Base-by-base conservation (phyloP, 257 asterid genomes). In the Galeopsis tetrahit region DNA sequence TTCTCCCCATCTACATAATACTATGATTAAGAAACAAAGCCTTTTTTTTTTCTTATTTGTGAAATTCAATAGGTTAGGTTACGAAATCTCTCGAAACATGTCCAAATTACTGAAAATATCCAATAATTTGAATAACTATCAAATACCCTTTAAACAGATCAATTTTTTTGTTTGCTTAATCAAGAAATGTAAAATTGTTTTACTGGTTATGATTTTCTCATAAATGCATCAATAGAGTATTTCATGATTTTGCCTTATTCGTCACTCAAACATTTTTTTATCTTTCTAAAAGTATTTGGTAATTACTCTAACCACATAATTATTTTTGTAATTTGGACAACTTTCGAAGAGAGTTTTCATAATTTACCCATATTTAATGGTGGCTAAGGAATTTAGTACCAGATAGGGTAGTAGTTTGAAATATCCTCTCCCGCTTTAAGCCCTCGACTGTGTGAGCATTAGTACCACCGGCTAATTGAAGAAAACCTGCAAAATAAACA, bases 381-480 rank as follows among this genome's bases (percentile, higher is more conserved):
- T 13, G 21, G 15, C 44, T 10, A 49, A 40, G 59, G 10, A 40
- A 13, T 72, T 39, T 15, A 33, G 56, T 86, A 92, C 98, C 92
- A 43, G 62, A 62, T 67, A 82, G 33, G 31, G 82, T 11, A 9
- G 84, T 71, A 34, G 88, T 89, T 79, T 80, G 96, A 80, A 90
- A 90, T 17, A 90, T 71, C 17, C 66, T 75, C 65, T 72, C 84
- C 72, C 73, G 73, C 70, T 79, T 92, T 66, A 92, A 77, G 52
- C 97, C 97, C 39, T 86, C 85, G 15, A 81, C 86, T 2, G 98
- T 90, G 84, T 93, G 91, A 57, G 84, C 92, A 58, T 93, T 93
- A 10, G 97, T 87, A 35, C 98, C 98, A 35, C 98, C 98, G 1
- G 98, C 98, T 76, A 90, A 81, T 40, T 93, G 98, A 80, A 93